Evolutionary conservation across 331 rosid genomes (phyloP).

Genomic region (Malus hybrid): DNA sequence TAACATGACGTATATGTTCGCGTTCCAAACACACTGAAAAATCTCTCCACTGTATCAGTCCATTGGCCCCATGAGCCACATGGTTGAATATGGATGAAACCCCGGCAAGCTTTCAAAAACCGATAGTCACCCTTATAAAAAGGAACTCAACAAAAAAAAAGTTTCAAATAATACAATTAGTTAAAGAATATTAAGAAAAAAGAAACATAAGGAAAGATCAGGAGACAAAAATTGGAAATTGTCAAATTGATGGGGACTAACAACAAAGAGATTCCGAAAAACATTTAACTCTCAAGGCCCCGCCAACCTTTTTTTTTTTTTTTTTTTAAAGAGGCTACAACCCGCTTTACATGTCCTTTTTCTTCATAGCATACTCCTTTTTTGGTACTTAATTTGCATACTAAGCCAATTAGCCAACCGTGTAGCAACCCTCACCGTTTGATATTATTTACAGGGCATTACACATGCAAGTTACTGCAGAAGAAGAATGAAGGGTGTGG

Average conservation of each 20-base stretch:
- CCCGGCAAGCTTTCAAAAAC: not conserved
- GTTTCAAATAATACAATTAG: not conserved
- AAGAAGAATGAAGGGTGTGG: not conserved
- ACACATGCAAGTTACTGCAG: not conserved
- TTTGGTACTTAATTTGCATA: not conserved
- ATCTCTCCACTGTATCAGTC: not conserved
- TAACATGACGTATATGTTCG: too few relatives aligned
- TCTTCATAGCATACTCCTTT: not conserved
- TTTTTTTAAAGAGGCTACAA: not conserved
- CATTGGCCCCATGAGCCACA: slow-evolving; percentile 14
- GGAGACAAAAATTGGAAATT: not conserved
- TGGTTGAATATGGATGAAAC: not conserved
- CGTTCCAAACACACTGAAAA: too few relatives aligned
- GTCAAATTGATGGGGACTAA: slow-evolving; percentile 9
- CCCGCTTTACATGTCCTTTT: not conserved
- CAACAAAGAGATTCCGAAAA: slow-evolving; percentile 1
- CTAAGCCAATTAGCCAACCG: not conserved
- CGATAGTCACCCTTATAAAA: not conserved
- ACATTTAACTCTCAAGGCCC: slow-evolving; percentile 16
- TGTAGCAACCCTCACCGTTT: not conserved
- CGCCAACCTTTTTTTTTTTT: not conserved
- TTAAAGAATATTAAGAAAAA: not conserved
- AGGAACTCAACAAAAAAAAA: not conserved
- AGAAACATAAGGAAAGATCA: not conserved
- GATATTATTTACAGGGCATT: not conserved